phyloP scores from a whole-genome alignment of 768 basidiomycete species.

The Hypholoma sublateritium region DNA sequence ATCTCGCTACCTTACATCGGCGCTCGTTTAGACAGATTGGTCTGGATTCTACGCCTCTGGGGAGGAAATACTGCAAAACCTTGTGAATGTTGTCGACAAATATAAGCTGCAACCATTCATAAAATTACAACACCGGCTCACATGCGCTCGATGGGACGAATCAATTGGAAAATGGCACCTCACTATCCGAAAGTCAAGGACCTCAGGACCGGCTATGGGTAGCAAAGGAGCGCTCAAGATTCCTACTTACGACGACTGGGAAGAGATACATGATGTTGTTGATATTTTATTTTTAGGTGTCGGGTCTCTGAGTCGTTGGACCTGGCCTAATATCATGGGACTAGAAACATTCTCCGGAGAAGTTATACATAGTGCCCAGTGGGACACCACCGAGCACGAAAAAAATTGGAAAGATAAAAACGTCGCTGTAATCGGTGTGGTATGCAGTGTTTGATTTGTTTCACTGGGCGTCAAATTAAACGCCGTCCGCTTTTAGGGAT shows the following conservation, averaged over 20 bases:
- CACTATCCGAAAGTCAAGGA: conserved; percentile 37
- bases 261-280: conserved; percentile 50
- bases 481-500: conserved; percentile 39
- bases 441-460: conserved; percentile 25
- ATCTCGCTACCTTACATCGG: too few species aligned
- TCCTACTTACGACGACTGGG: conserved; percentile 25
- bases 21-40: conserved; percentile 47
- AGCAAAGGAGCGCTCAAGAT: neutral
- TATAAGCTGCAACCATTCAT: conserved; percentile 55
- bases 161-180: conserved; percentile 55
- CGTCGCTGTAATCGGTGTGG: conserved; percentile 62
- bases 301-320: conserved; percentile 56
- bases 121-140: conserved; percentile 54
- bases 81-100: conserved; percentile 54
- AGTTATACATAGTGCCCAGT: conserved; percentile 63
- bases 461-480: neutral
- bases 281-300: conserved; percentile 60
- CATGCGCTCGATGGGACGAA: conserved; percentile 50
- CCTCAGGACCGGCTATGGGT: neutral
- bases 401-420: conserved; percentile 50
- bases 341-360: conserved; percentile 55
- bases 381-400: conserved; percentile 43
- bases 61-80: conserved; percentile 55
- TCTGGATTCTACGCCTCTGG: conserved; percentile 61
- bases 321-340: conserved; percentile 67